Evolutionary conservation across 2,329 filamentous ascomycete species (phyloP).

Genomic region (Nothophaeocryptopus gaeumannii): DNA sequence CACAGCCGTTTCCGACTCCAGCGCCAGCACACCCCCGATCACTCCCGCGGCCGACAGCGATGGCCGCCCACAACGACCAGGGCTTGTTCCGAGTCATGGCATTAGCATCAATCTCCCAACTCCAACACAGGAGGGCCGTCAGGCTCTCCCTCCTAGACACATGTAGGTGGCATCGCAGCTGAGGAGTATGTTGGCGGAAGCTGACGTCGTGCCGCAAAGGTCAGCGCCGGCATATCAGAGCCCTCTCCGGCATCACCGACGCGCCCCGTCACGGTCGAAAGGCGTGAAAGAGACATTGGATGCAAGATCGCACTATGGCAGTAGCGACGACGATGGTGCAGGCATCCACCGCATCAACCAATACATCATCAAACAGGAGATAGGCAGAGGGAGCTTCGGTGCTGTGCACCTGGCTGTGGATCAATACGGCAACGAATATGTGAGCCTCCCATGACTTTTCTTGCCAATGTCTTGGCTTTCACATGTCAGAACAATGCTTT

Average conservation of each 20-base stretch:
- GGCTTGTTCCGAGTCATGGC: conserved; percentile 43
- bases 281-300: conserved; percentile 85
- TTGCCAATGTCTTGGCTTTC: conserved; percentile 6
- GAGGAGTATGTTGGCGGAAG: conserved; percentile 2
- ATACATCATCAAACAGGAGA: conserved; percentile 90
- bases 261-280: conserved; percentile 58
- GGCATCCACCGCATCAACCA: conserved; percentile 89
- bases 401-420: conserved; percentile 87
- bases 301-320: conserved; percentile 81
- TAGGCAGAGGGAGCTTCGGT: conserved; percentile 93
- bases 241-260: conserved; percentile 63
- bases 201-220: conserved; percentile 40
- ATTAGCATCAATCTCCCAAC: conserved; percentile 48
- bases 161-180: conserved; percentile 41
- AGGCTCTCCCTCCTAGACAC: conserved; percentile 45
- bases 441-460: conserved; percentile 48
- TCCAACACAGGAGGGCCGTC: conserved; percentile 33
- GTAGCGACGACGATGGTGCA: conserved; percentile 76
- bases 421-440: conserved; percentile 89
- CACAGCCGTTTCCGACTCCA: no score
- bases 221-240: conserved; percentile 59
- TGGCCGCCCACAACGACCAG: conserved; percentile 17
- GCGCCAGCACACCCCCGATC: no score
- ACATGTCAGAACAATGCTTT: conserved; percentile 1
- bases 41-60: no score